Evolutionary conservation across 257 asterid genomes (phyloP).

Genomic region (Pogostemon cablin): DNA sequence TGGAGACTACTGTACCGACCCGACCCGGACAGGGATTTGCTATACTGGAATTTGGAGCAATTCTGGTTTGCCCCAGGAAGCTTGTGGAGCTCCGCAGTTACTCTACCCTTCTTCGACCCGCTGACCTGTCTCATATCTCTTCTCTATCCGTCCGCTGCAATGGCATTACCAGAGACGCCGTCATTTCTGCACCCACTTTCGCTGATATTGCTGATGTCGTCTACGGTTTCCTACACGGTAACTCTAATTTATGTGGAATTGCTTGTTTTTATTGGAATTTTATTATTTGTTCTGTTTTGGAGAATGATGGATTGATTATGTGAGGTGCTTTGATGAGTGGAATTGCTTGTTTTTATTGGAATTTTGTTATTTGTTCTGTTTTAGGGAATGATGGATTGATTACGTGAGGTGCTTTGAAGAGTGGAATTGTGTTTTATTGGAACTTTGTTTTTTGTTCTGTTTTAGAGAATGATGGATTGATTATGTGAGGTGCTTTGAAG

Average conservation of each 20-base stretch:
- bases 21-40: constrained; percentile 73
- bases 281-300: not conserved
- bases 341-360: constrained; percentile 4
- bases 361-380: not conserved
- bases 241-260: constrained; percentile 7
- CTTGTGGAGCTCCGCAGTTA: constrained; percentile 74
- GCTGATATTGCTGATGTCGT: constrained; percentile 75
- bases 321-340: constrained; percentile 22
- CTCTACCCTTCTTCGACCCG: constrained; percentile 80
- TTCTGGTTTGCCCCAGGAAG: constrained; percentile 91
- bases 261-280: constrained; percentile 1
- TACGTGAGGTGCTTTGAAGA: constrained; percentile 22
- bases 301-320: constrained; percentile 27
- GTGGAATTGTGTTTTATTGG: constrained; percentile 9
- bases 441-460: not conserved
- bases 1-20: constrained; percentile 87
- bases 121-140: constrained; percentile 65
- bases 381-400: constrained; percentile 28
- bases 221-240: constrained; percentile 83
- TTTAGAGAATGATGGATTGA: constrained; percentile 20
- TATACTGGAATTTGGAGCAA: constrained; percentile 85
- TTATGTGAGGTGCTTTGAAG: no score
- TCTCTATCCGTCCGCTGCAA: constrained; percentile 79
- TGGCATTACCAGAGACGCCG: constrained; percentile 70
- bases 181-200: constrained; percentile 73